A percentile compares a stretch with the other conserved stretches of the same genome.
Evolutionary conservation across 768 basidiomycete genomes (phyloP).

Genomic region (Pholiota microspora): DNA sequence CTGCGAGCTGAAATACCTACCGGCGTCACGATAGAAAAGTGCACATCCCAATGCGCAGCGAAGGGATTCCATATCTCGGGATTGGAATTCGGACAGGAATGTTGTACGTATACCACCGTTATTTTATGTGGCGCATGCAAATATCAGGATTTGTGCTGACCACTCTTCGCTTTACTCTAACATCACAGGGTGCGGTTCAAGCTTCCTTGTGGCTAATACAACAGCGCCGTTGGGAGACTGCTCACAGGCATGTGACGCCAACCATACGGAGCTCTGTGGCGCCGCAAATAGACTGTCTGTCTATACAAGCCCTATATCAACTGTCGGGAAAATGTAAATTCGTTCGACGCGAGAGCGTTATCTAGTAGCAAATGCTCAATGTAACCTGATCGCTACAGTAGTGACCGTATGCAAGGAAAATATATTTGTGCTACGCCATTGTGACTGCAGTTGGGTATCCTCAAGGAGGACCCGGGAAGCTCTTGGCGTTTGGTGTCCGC

Average conservation of each 20-base stretch:
- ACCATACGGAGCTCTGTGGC: conserved; percentile 14
- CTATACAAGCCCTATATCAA: neutral
- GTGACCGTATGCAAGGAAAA: no score
- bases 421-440: no score
- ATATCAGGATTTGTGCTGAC: neutral
- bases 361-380: no score
- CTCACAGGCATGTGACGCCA: conserved; percentile 10
- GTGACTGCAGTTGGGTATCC: no score
- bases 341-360: neutral
- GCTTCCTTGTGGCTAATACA: conserved; percentile 1
- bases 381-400: no score
- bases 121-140: neutral
- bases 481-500: no score
- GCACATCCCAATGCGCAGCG: conserved; percentile 10
- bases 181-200: conserved; percentile 11
- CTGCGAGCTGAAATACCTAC: conserved; percentile 4
- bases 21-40: conserved; percentile 10
- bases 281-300: conserved; percentile 8
- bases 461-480: no score
- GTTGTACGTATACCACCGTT: conserved; percentile 6
- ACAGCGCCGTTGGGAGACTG: conserved; percentile 9
- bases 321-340: neutral
- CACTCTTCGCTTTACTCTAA: neutral
- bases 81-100: conserved; percentile 15
- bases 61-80: conserved; percentile 10